Evolutionary conservation across 306 rosid genomes (phyloP), one percentile per base, ranked within the genome.

Genomic region (Lagenaria siceraria): DNA sequence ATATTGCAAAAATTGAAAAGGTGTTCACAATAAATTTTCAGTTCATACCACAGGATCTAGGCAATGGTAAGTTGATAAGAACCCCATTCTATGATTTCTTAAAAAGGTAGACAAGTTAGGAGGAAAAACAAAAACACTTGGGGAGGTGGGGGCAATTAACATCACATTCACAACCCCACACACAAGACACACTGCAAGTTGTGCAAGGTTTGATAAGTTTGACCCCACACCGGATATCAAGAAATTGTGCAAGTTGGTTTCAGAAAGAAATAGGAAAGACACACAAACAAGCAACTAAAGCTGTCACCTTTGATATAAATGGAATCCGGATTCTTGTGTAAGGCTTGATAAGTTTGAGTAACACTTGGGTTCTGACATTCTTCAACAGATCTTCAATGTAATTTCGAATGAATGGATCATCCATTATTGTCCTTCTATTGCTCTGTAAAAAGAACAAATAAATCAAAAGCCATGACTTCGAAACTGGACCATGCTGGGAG

Each of bases 241-340:
- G 10, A 22, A 14, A 69, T 43, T 5, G 21, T 43, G 36, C 21
- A 69, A 25, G 75, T 42, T 40, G 55, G 53, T 43, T 42, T 7
- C 35, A 42, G 18, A 22, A 42, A 69, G 8, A 9, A 69, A 43
- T 13, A 42, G 33, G 56, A 24, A 43, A 43, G 13, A 38, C 18
- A 54, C 10, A 19, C 27, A 46, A 2, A 24, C 56, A 71, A 8
- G 31, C 43, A 52, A 64, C 33, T 75, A 49, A 25, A 31, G 65
- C 24, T 43, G 33, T 40, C 79, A 95, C 97, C 97, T 92, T 87
- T 36, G 99, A 95, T 84, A 95, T 95, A 80, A 95, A 95, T 13
- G 99, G 99, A 77, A 95, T 95, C 79, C 93, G 85, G 78, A 95
- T 95, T 86, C 97, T 92, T 68, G 99, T 95, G 81, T 95, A 95